A percentile compares a stretch with the other conserved stretches of the same genome.
phyloP scores from a whole-genome alignment of 495 filamentous ascomycete genomes.

The Baudoinia panamericana region DNA sequence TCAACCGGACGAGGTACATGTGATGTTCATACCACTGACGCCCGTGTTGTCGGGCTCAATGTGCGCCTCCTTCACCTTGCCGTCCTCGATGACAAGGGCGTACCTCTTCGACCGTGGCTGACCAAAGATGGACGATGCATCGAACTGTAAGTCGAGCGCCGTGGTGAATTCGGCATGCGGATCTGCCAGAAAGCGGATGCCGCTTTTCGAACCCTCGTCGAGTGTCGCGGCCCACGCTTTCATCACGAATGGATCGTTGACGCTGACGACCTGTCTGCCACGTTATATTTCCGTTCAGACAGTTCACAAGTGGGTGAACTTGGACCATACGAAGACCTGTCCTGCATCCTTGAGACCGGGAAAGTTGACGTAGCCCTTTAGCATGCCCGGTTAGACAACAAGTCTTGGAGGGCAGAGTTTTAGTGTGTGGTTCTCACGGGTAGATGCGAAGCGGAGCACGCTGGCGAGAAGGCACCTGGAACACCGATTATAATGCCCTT shows the following conservation, averaged over 20 bases:
- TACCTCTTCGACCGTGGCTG: slow-evolving; percentile 79
- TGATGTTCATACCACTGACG: slow-evolving; percentile 48
- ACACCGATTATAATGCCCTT: slow-evolving; percentile 77
- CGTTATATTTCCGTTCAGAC: too few species aligned
- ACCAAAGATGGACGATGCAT: slow-evolving; percentile 73
- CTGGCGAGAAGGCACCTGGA: slow-evolving; percentile 61
- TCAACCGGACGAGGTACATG: background rate
- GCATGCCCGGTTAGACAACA: too few species aligned
- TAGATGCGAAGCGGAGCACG: slow-evolving; percentile 29
- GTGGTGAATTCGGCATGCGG: slow-evolving; percentile 71
- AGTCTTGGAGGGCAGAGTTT: too few species aligned
- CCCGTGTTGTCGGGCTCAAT: slow-evolving; percentile 93
- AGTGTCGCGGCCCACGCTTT: slow-evolving; percentile 71
- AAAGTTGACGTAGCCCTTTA: slow-evolving; percentile 66
- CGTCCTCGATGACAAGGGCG: slow-evolving; percentile 42
- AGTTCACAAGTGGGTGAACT: too few species aligned
- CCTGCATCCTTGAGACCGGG: slow-evolving; percentile 61
- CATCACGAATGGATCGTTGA: slow-evolving; percentile 97
- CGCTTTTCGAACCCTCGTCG: slow-evolving; percentile 55
- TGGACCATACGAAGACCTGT: slow-evolving; percentile 66
- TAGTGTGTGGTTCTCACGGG: slow-evolving; percentile 67
- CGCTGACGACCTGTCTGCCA: too few species aligned
- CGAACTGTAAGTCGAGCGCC: slow-evolving; percentile 72
- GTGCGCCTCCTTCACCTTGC: slow-evolving; percentile 31
- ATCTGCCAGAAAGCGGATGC: slow-evolving; percentile 85